These are phyloP conservation scores for Cyamopsis tetragonoloba DNA, from an alignment of 306 rosid species.

Conservation along the genomic window DNA sequence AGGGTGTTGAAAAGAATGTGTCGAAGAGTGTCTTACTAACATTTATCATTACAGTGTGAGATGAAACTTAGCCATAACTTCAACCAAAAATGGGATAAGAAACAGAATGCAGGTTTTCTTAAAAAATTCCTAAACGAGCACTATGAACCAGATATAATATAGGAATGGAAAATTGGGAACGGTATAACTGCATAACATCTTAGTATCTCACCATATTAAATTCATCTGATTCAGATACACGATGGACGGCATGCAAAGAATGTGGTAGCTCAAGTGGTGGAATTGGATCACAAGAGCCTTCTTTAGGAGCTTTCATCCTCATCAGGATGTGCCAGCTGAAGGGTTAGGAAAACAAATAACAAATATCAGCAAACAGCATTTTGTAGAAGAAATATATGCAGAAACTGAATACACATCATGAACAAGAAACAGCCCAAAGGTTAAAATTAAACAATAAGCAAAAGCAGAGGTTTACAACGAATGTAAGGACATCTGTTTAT, in stretches of 20 bases:
- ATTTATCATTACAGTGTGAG: background rate
- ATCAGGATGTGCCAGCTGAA: slow-evolving; percentile 88
- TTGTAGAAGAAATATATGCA: background rate
- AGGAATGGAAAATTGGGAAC: background rate
- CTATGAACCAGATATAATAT: background rate
- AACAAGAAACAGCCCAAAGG: background rate
- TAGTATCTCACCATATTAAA: slow-evolving; percentile 54
- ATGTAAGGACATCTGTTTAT: background rate
- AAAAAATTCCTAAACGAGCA: background rate
- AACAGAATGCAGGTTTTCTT: background rate
- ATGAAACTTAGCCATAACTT: too few species aligned
- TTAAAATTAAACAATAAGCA: background rate
- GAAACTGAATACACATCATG: background rate
- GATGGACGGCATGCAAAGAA: slow-evolving; percentile 83
- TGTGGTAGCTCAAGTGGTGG: slow-evolving; percentile 95
- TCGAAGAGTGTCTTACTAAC: background rate
- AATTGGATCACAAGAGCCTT: slow-evolving; percentile 74
- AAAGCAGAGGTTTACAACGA: too few species aligned
- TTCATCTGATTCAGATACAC: slow-evolving; percentile 70
- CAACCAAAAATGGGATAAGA: background rate
- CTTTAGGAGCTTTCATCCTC: slow-evolving; percentile 87
- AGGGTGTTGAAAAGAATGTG: background rate
- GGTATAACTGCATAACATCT: too few species aligned
- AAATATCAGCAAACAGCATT: slow-evolving; percentile 17
- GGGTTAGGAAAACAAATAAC: slow-evolving; percentile 24